These are phyloP conservation scores for Garcia nutans DNA, from an alignment of 345 rosid genomes.

Conservation along the genomic window DNA sequence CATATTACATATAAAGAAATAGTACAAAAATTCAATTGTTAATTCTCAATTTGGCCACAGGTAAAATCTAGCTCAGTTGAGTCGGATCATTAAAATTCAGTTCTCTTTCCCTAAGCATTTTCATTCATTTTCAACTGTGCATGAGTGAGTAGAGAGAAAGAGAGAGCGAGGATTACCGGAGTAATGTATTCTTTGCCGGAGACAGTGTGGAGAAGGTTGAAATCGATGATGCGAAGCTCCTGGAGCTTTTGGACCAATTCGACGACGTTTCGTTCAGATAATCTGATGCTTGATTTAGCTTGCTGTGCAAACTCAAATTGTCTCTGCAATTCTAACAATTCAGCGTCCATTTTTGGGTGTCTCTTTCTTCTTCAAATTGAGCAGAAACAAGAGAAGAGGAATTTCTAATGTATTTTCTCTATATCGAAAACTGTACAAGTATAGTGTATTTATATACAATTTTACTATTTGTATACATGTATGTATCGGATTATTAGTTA, in stretches of 20 bases:
- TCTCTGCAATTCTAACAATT: conserved; percentile 76
- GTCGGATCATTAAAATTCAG: not conserved
- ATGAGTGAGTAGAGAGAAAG: not conserved
- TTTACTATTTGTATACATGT: no score
- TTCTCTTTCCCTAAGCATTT: not conserved
- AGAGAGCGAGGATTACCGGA: conserved; percentile 41
- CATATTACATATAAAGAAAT: not conserved
- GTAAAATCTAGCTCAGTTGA: not conserved
- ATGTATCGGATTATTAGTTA: no score
- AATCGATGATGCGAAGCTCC: conserved; percentile 85
- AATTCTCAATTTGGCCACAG: not conserved
- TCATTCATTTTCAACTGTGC: not conserved
- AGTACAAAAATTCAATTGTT: not conserved
- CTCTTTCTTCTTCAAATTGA: not conserved
- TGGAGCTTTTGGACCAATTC: conserved; percentile 96
- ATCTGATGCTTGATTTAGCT: conserved; percentile 81
- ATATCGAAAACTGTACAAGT: no score
- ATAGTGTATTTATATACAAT: no score
- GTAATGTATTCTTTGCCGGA: conserved; percentile 96
- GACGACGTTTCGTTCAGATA: conserved; percentile 92
- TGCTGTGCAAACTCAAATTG: conserved; percentile 95
- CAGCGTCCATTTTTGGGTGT: conserved; percentile 64
- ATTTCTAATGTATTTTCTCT: no score
- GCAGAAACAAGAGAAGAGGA: no score
- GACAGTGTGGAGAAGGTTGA: conserved; percentile 96